Base-by-base conservation (phyloP, 2,329 filamentous ascomycete species). In the Didymella exigua region DNA sequence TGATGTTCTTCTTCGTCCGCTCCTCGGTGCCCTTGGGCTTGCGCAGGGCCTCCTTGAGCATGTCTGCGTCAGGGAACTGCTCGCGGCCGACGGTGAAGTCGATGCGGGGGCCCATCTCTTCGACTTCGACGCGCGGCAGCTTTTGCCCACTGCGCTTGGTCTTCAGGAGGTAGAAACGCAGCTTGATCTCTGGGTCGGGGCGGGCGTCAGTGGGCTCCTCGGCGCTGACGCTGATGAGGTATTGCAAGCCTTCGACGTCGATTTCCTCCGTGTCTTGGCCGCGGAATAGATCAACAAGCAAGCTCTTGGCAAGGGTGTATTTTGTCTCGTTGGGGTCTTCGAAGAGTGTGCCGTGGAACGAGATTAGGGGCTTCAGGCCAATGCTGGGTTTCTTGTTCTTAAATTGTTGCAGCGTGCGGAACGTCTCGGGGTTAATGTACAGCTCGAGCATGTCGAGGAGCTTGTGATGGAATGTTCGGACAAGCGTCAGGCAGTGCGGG, bases 361-460 rank as follows among this genome's bases (percentile, higher is more conserved):
- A 78, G 59, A 99, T 80, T 84, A 99, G 85, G 4, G 95, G 95
- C 74, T 93, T 90, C 69, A 96, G 80, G 18, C 93, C 95, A 11
- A 96, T 82, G 19, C 89, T 88, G 19, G 76, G 75, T 66, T 82
- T 83, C 54, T 74, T 76, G 60, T 78, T 80, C 73, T 90, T 90
- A 83, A 96, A 95, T 69, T 91, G 88, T 49, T 81, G 78, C 56
- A 92, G 81, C 49, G 82, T 84, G 59, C 88, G 82, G 79, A 88
- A 91, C 16, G 83, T 86, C 23, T 89, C 85, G 2, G 87, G 82
- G 67, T 97, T 87, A 55, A 99, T 84, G 73, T 91, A 82, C 67
- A 98, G 78, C 82, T 99, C 95, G 49, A 96, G 81, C 91, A 99
- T 96, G 76, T 99, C 96, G 62, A 98, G 83, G 14, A 96, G 82